Conservation (phyloP, 2,329 filamentous ascomycete species). For the Phymatotrichopsis omnivora region DNA sequence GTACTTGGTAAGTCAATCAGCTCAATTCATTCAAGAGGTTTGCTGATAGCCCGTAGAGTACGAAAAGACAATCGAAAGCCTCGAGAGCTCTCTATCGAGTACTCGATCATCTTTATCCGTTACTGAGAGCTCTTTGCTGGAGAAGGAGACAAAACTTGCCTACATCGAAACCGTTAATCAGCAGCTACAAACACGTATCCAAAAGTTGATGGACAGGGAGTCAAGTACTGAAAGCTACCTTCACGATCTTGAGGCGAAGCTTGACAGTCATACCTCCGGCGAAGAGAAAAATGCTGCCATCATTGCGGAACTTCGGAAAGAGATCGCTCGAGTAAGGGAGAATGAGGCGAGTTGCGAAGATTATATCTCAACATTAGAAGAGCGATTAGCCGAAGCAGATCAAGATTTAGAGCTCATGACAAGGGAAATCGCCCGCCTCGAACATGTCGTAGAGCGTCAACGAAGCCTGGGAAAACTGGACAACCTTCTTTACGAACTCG, state of each 20-base stretch:
- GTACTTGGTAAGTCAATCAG: constrained; percentile 45
- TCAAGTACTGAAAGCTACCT: constrained; percentile 85
- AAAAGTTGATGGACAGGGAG: constrained; percentile 87
- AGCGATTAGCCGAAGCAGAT: constrained; percentile 87
- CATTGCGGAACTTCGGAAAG: constrained; percentile 78
- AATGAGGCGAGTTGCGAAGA: constrained; percentile 87
- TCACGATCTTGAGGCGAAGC: constrained; percentile 78
- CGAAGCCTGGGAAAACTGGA: constrained; percentile 91
- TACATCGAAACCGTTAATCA: constrained; percentile 87
- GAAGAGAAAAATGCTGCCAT: constrained; percentile 87
- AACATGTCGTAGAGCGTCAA: constrained; percentile 91
- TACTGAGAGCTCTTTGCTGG: constrained; percentile 76
- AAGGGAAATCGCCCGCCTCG: constrained; percentile 84
- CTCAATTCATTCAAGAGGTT: not conserved
- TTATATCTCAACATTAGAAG: constrained; percentile 93
- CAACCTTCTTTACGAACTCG: constrained; percentile 80
- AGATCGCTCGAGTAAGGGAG: constrained; percentile 76
- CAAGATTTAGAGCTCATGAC: constrained; percentile 96
- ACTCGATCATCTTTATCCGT: constrained; percentile 73
- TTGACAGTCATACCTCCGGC: constrained; percentile 81
- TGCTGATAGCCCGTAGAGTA: constrained; percentile 51
- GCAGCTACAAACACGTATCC: constrained; percentile 79
- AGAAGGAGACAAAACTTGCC: constrained; percentile 87
- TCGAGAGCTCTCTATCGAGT: constrained; percentile 83
- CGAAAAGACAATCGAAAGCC: constrained; percentile 91